Conservation (phyloP, 345 rosid species). For the Euphorbia lathyris region DNA sequence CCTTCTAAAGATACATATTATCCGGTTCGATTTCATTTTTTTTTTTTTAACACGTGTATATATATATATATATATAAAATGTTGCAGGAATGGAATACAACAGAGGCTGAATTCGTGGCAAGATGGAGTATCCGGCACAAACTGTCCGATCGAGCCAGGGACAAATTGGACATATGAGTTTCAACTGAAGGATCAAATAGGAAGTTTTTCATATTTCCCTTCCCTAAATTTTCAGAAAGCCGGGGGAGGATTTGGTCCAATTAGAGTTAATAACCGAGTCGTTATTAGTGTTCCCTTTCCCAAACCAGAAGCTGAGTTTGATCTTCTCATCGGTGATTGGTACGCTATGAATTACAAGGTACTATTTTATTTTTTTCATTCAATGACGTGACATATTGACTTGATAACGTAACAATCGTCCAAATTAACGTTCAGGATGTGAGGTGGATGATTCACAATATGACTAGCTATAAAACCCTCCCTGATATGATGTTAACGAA, state of each 20-base stretch:
- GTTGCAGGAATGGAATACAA: conserved; percentile 24
- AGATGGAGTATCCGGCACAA: conserved; percentile 27
- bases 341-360: conserved; percentile 37
- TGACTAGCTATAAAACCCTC: not conserved
- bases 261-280: conserved; percentile 13
- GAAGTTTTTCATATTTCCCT: conserved; percentile 17
- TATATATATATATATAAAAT: too few species aligned
- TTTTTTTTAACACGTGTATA: too few species aligned
- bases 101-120: conserved; percentile 28
- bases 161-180: conserved; percentile 19
- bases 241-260: conserved; percentile 23
- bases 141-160: conserved; percentile 22
- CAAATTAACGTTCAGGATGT: conserved; percentile 13
- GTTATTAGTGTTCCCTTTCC: conserved; percentile 12
- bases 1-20: too few species aligned
- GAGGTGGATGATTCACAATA: not conserved
- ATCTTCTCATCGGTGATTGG: conserved; percentile 20
- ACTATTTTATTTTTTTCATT: not conserved
- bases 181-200: conserved; percentile 26
- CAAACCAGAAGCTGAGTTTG: conserved; percentile 20
- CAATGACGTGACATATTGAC: too few species aligned
- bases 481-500: conserved; percentile 38
- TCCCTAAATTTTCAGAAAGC: conserved; percentile 20
- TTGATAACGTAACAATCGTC: too few species aligned
- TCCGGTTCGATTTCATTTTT: too few species aligned